phyloP scores from a whole-genome alignment of 768 basidiomycete genomes.

The Omphalotus guepiniiformis region DNA sequence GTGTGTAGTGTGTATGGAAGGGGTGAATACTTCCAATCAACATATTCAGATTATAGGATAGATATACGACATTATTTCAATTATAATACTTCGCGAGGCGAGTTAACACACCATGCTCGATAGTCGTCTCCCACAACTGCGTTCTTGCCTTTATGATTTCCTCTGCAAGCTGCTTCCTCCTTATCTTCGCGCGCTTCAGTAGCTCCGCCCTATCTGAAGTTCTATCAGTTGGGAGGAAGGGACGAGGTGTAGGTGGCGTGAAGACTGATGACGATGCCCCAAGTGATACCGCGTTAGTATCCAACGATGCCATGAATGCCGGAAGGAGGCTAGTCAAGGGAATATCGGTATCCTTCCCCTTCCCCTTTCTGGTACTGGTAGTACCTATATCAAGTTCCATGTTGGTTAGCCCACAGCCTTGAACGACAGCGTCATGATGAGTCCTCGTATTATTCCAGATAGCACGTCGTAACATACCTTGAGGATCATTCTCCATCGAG shows the following conservation, averaged over 20 bases:
- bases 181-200: constrained; percentile 48
- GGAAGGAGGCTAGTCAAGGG: background rate
- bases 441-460: constrained; percentile 14
- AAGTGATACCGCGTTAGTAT: constrained; percentile 1
- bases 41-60: no score
- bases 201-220: constrained; percentile 37
- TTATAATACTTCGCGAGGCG: constrained; percentile 30
- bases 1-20: no score
- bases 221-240: constrained; percentile 10
- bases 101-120: constrained; percentile 47
- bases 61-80: no score
- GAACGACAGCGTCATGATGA: constrained; percentile 12
- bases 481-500: constrained; percentile 12
- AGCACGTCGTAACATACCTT: constrained; percentile 21
- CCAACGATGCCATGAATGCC: background rate
- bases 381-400: constrained; percentile 2
- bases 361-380: no score
- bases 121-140: constrained; percentile 65
- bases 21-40: no score
- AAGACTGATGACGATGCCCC: constrained; percentile 10
- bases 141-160: constrained; percentile 60
- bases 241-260: constrained; percentile 16
- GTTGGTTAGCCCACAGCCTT: constrained; percentile 10
- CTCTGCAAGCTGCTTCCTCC: constrained; percentile 43
- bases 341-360: background rate